Percentiles rank a stretch among this genome's conserved stretches.
phyloP scores from a whole-genome alignment of 2,329 filamentous ascomycete genomes.

The Colletotrichum plurivorum region DNA sequence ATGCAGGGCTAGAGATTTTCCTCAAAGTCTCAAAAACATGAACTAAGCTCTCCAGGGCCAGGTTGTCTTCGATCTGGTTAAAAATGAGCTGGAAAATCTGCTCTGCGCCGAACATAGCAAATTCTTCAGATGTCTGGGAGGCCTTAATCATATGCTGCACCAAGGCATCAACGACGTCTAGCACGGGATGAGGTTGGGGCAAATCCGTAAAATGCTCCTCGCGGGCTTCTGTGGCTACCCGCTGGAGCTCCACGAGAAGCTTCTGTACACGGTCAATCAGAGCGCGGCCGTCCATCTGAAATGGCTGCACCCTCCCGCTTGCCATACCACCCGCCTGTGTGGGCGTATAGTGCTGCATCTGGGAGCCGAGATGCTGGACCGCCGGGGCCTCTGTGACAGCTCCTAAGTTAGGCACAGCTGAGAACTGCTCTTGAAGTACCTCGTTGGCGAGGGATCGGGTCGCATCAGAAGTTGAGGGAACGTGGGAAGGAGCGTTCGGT shows the following conservation, averaged over 20 bases:
- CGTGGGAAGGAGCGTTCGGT: constrained; percentile 68
- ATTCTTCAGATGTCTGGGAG: constrained; percentile 73
- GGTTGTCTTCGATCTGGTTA: constrained; percentile 65
- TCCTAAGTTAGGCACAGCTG: constrained; percentile 68
- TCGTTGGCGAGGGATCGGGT: constrained; percentile 75
- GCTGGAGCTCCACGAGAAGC: constrained; percentile 70
- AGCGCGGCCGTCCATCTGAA: constrained; percentile 65
- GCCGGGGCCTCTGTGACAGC: constrained; percentile 70
- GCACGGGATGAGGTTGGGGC: constrained; percentile 69
- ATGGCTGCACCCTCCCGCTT: constrained; percentile 66
- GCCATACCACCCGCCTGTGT: constrained; percentile 59
- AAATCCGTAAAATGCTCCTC: constrained; percentile 74
- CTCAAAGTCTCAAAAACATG: constrained; percentile 73
- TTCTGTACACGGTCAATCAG: constrained; percentile 71
- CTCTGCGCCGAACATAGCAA: constrained; percentile 71
- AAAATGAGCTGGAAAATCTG: constrained; percentile 72
- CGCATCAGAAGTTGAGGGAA: constrained; percentile 71
- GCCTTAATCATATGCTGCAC: constrained; percentile 75
- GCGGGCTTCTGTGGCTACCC: constrained; percentile 64
- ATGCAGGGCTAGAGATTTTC: constrained; percentile 69
- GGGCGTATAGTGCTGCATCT: constrained; percentile 70
- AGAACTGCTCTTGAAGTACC: constrained; percentile 74
- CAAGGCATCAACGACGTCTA: constrained; percentile 75
- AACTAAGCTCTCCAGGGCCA: constrained; percentile 73
- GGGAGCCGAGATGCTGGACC: constrained; percentile 66